Evolutionary conservation across 495 filamentous ascomycete genomes (phyloP).

Genomic region (Hyaloscypha hepaticicola): DNA sequence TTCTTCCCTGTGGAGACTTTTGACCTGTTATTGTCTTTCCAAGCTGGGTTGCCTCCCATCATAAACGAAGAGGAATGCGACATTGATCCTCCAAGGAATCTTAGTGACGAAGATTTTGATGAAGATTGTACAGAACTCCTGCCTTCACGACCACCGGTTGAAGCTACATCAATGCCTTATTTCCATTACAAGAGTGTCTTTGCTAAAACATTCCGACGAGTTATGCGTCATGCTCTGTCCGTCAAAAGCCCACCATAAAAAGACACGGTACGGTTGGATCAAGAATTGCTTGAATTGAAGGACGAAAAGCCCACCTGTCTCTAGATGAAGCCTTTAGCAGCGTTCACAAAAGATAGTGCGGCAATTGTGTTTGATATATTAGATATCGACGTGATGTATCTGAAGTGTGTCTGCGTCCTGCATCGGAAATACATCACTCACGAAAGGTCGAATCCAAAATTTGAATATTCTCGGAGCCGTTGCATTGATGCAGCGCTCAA

Average conservation of each 20-base stretch:
- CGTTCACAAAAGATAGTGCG: slow-evolving; percentile 59
- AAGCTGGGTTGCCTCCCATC: slow-evolving; percentile 53
- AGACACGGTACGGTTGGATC: slow-evolving; percentile 65
- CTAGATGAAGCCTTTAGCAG: slow-evolving; percentile 55
- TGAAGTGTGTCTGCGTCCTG: slow-evolving; percentile 66
- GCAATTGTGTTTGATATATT: slow-evolving; percentile 65
- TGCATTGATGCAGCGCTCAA: slow-evolving; percentile 69
- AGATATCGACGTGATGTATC: slow-evolving; percentile 65
- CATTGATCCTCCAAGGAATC: slow-evolving; percentile 43
- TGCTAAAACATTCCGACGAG: slow-evolving; percentile 37
- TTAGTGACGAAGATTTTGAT: slow-evolving; percentile 48
- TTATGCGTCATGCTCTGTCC: slow-evolving; percentile 40
- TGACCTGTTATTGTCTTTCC: slow-evolving; percentile 57
- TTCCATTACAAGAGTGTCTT: slow-evolving; percentile 47
- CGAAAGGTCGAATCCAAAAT: slow-evolving; percentile 55
- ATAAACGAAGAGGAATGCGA: slow-evolving; percentile 49
- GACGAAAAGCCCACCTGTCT: slow-evolving; percentile 56
- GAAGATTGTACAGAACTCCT: slow-evolving; percentile 43
- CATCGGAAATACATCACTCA: slow-evolving; percentile 69
- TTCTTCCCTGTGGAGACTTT: slow-evolving; percentile 48
- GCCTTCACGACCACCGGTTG: slow-evolving; percentile 40
- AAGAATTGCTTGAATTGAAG: slow-evolving; percentile 56
- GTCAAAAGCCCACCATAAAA: slow-evolving; percentile 52
- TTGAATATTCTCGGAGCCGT: slow-evolving; percentile 62
- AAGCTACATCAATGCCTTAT: slow-evolving; percentile 48